Conservation (phyloP, 345 rosid species). For the Aurinia saxatilis region DNA sequence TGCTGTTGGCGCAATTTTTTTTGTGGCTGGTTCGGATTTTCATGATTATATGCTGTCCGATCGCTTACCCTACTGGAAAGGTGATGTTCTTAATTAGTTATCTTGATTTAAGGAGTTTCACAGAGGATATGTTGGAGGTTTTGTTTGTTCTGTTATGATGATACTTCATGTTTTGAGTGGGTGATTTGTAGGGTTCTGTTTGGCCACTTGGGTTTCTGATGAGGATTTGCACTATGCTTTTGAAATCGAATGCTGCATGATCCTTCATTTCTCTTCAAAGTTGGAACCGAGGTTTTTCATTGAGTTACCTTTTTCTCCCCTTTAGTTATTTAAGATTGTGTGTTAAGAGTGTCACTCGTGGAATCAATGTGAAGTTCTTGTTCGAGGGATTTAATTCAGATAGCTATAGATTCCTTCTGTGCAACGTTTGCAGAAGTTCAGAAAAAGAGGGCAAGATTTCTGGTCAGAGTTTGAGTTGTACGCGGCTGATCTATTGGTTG, state of each 20-base stretch:
- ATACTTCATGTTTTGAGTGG: background rate
- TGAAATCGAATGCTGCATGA: slow-evolving; percentile 88
- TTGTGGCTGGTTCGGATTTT: slow-evolving; percentile 66
- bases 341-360: background rate
- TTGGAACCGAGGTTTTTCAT: slow-evolving; percentile 83
- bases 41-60: slow-evolving; percentile 68
- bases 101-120: no score
- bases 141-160: background rate
- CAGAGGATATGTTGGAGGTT: no score
- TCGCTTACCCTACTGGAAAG: slow-evolving; percentile 77
- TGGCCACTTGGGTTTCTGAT: slow-evolving; percentile 80
- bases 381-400: slow-evolving; percentile 30
- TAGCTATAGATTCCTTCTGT: slow-evolving; percentile 85
- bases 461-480: slow-evolving; percentile 96
- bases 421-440: slow-evolving; percentile 89
- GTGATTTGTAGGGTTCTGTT: slow-evolving; percentile 43
- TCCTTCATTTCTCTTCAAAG: slow-evolving; percentile 91
- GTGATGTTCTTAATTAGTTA: no score
- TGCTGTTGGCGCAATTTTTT: slow-evolving; percentile 63
- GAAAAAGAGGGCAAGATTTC: slow-evolving; percentile 88
- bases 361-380: background rate
- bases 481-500: slow-evolving; percentile 86
- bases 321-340: background rate
- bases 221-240: slow-evolving; percentile 67
- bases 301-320: background rate